Evolutionary conservation across 2,329 filamentous ascomycete species (phyloP), one percentile per base, ranked within the genome.

Genomic region (Xylaria sp.): DNA sequence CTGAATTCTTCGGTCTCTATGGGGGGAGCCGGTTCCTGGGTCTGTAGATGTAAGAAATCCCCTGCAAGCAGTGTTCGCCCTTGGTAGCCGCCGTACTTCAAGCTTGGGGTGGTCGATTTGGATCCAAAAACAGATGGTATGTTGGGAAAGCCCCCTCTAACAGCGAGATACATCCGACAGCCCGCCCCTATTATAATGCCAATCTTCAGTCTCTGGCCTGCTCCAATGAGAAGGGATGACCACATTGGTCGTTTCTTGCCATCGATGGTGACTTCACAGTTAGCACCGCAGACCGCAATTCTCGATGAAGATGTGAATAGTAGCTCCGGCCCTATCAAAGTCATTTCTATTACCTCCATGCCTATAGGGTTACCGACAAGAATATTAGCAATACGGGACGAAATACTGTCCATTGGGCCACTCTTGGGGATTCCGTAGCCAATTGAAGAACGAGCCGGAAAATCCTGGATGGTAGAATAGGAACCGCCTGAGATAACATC

Each of bases 341-440:
- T 58, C 17, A 49, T 53, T 37, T 62, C 59, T 3, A 62, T 15
- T 3, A 48, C 59, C 19, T 49, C 59, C 13, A 19, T 27, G 7
- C 40, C 41, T 29, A 35, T 11, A 13, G 33, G 17, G 17, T 58
- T 62, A 13, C 35, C 48, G 4, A 58, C 47, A 37, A 62, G 48
- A 11, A 41, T 17, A 35, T 62, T 62, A 8, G 59, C 59, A 41
- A 54, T 43, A 13, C 59, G 38, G 3, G 51, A 54, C 6, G 59
- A 58, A n/a, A 48, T 31, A 9, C 11, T 46, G 40, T 62, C 59
- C 59, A 62, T 62, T 8, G 59, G 59, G 3, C 59, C 59, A 15
- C 54, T 43, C 25, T 49, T 56, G 5, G 53, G 53, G 29, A 62
- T 29, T 21, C 59, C 59, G 13, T 51, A 44, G 10, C 59, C 46